Conservation (phyloP, 1,284 basidiomycete genomes). For the Farysia itapuensis region DNA sequence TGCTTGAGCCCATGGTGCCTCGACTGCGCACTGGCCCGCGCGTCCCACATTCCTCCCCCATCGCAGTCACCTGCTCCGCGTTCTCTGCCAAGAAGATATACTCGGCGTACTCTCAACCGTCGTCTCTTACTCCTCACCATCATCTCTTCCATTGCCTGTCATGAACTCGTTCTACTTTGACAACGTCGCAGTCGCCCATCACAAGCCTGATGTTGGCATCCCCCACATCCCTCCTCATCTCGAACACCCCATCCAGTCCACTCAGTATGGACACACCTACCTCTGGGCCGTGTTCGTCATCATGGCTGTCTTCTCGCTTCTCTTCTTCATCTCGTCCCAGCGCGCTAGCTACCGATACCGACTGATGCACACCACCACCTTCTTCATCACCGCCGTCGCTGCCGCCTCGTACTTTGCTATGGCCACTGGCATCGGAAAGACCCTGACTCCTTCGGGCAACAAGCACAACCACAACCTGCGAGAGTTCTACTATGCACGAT, state of each 20-base stretch:
- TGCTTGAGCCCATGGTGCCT: too few relatives aligned
- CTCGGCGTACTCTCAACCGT: too few relatives aligned
- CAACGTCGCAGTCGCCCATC: conserved; percentile 37
- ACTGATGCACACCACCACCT: conserved; percentile 42
- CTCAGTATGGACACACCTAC: conserved; percentile 40
- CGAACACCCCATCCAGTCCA: conserved; percentile 32
- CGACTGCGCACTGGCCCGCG: too few relatives aligned
- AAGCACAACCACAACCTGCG: conserved; percentile 15
- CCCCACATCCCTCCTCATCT: conserved; percentile 43
- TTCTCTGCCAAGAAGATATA: too few relatives aligned
- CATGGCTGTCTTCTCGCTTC: conserved; percentile 39
- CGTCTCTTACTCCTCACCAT: too few relatives aligned
- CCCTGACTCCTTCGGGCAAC: conserved; percentile 13
- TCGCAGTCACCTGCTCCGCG: too few relatives aligned
- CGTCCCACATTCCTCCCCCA: too few relatives aligned
- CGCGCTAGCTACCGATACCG: conserved; percentile 49
- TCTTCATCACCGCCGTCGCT: conserved; percentile 44
- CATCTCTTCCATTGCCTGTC: not conserved
- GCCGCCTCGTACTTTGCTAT: conserved; percentile 49
- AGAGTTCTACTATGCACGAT: conserved; percentile 46
- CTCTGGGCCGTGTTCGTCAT: conserved; percentile 47
- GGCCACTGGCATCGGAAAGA: conserved; percentile 45
- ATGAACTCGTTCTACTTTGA: conserved; percentile 48
- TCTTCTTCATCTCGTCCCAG: conserved; percentile 43
- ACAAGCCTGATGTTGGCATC: conserved; percentile 37